Conservation (phyloP, 148 eudicot genomes). For the Dianthus caryophyllus region DNA sequence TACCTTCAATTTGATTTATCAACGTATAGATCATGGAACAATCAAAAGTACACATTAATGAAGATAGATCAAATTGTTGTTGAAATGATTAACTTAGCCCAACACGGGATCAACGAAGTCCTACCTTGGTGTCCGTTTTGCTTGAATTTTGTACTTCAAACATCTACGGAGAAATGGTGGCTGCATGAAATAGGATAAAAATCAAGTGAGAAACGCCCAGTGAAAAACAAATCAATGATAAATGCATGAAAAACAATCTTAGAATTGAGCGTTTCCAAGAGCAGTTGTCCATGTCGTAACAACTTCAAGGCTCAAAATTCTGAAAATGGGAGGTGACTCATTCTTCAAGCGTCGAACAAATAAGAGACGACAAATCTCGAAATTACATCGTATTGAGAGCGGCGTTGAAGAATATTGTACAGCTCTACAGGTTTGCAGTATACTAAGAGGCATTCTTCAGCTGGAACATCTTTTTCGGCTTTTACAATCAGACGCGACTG, state of each 20-base stretch:
- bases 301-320: too few relatives aligned
- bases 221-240: not conserved
- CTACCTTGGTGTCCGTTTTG: conserved; percentile 56
- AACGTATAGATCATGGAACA: conserved; percentile 32
- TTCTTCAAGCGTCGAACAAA: not conserved
- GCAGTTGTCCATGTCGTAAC: not conserved
- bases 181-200: conserved; percentile 34
- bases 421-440: conserved; percentile 96
- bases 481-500: conserved; percentile 61
- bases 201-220: not conserved
- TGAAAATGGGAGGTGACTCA: not conserved
- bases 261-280: not conserved
- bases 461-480: conserved; percentile 60
- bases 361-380: conserved; percentile 8
- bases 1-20: not conserved
- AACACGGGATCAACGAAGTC: not conserved
- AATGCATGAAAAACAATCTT: not conserved
- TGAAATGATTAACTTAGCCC: not conserved
- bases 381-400: conserved; percentile 66
- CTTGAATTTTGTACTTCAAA: conserved; percentile 66
- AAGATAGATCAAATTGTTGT: not conserved
- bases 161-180: conserved; percentile 76
- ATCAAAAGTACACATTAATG: not conserved
- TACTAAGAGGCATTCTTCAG: conserved; percentile 73
- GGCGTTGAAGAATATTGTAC: conserved; percentile 87